Conservation (phyloP, 1,284 basidiomycete genomes). For the Microbotryum scabiosae region DNA sequence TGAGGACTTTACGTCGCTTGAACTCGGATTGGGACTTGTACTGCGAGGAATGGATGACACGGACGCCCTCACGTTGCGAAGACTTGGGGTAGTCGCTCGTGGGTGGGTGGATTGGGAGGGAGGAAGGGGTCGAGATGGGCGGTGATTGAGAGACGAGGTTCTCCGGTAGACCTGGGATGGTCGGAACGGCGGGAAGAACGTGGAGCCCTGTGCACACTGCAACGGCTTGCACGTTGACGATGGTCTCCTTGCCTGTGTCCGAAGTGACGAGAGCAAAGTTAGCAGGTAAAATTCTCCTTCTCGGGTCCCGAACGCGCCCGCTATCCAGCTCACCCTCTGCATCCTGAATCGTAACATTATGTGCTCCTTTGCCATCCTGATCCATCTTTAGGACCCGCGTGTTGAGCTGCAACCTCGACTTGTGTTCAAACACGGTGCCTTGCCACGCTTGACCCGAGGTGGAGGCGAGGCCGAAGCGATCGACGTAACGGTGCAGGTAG, state of each 20-base stretch:
- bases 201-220: slow-evolving; percentile 48
- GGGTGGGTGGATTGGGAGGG: background rate
- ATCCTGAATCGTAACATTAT: slow-evolving; percentile 36
- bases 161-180: slow-evolving; percentile 43
- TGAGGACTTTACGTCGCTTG: slow-evolving; percentile 47
- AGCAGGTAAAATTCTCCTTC: background rate
- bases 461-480: slow-evolving; percentile 45
- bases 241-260: slow-evolving; percentile 23
- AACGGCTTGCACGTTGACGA: slow-evolving; percentile 42
- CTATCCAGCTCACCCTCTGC: slow-evolving; percentile 26
- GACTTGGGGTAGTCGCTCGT: background rate
- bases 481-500: slow-evolving; percentile 52
- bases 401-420: slow-evolving; percentile 44
- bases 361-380: slow-evolving; percentile 39
- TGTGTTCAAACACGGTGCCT: slow-evolving; percentile 10
- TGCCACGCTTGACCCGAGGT: slow-evolving; percentile 14
- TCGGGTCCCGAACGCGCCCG: slow-evolving; percentile 14
- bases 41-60: slow-evolving; percentile 48
- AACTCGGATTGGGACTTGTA: slow-evolving; percentile 51
- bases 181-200: slow-evolving; percentile 46
- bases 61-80: slow-evolving; percentile 26
- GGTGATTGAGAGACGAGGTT: slow-evolving; percentile 8
- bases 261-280: background rate
- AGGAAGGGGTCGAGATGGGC: background rate
- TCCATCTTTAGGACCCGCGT: slow-evolving; percentile 46